phyloP scores from a whole-genome alignment of 306 rosid genomes.

The Casuarina cunninghamiana region DNA sequence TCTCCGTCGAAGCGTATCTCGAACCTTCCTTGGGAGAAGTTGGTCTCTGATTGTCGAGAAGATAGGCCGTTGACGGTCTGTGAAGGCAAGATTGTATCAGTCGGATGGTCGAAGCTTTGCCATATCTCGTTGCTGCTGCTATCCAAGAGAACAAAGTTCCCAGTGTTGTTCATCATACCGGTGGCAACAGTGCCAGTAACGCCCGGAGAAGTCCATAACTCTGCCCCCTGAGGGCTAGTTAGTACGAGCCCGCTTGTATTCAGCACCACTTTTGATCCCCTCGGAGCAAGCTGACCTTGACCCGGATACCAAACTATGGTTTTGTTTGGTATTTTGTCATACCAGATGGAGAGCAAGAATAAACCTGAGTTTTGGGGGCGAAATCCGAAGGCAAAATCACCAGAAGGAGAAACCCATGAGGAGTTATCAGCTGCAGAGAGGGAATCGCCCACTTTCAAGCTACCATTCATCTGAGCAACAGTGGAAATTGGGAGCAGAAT shows the following conservation, averaged over 20 bases:
- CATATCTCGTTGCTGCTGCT: constrained; percentile 11
- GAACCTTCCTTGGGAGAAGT: constrained; percentile 45
- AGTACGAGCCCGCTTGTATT: too few relatives aligned
- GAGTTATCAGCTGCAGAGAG: constrained; percentile 16
- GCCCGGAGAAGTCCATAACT: constrained; percentile 24
- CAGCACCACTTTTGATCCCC: too few relatives aligned
- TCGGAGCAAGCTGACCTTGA: too few relatives aligned
- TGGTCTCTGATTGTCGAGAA: constrained; percentile 22
- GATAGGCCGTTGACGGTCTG: constrained; percentile 41
- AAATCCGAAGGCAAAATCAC: constrained; percentile 41
- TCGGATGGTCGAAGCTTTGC: constrained; percentile 11
- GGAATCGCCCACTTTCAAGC: constrained; percentile 4
- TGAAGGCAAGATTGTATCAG: constrained; percentile 50
- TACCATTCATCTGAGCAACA: background rate
- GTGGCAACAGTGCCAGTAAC: background rate
- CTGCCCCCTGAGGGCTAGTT: too few relatives aligned
- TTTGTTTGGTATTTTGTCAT: background rate
- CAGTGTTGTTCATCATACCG: constrained; percentile 35
- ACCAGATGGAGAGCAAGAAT: constrained; percentile 31
- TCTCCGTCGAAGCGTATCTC: constrained; percentile 31
- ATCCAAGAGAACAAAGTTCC: constrained; percentile 46
- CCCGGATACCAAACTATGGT: background rate
- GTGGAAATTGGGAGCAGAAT: background rate
- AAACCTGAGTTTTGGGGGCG: background rate
- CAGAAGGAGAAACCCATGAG: constrained; percentile 30